These are phyloP conservation scores for Fusarium napiforme DNA, from an alignment of 2,329 filamentous ascomycete genomes.

Conservation along the genomic window DNA sequence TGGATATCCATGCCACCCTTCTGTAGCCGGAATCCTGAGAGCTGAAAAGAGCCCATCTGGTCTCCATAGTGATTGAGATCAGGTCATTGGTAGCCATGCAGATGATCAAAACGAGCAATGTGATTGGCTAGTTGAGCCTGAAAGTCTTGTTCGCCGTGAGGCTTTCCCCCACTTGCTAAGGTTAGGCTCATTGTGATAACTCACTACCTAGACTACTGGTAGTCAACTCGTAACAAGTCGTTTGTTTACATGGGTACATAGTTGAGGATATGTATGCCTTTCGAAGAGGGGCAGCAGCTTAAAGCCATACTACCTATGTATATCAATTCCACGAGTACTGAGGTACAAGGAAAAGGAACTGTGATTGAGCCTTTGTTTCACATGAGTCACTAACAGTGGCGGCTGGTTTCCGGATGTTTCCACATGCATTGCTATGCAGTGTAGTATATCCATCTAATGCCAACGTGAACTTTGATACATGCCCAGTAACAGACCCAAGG, in stretches of 20 bases:
- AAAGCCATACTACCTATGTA: too few species aligned
- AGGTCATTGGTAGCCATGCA: slow-evolving; percentile 20
- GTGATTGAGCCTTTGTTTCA: slow-evolving; percentile 13
- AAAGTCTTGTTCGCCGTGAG: background rate
- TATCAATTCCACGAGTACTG: background rate
- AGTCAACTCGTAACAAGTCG: background rate
- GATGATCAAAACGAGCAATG: slow-evolving; percentile 15
- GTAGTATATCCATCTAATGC: background rate
- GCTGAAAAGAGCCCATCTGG: background rate
- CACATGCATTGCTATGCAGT: background rate
- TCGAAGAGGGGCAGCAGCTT: background rate
- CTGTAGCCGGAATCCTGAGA: background rate
- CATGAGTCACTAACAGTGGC: slow-evolving; percentile 2
- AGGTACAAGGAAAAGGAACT: background rate
- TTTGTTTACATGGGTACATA: slow-evolving; percentile 1
- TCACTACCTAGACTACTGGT: background rate
- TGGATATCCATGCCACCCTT: background rate
- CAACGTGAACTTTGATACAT: background rate
- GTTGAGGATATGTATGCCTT: background rate
- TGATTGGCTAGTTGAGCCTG: slow-evolving; percentile 13
- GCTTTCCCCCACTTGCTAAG: background rate
- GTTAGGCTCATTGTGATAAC: background rate
- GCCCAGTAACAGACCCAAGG: background rate
- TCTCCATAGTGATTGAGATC: slow-evolving; percentile 33
- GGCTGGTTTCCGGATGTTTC: slow-evolving; percentile 23